Conservation (phyloP, 2,329 filamentous ascomycete species). For the Nigrospora oryzae region DNA sequence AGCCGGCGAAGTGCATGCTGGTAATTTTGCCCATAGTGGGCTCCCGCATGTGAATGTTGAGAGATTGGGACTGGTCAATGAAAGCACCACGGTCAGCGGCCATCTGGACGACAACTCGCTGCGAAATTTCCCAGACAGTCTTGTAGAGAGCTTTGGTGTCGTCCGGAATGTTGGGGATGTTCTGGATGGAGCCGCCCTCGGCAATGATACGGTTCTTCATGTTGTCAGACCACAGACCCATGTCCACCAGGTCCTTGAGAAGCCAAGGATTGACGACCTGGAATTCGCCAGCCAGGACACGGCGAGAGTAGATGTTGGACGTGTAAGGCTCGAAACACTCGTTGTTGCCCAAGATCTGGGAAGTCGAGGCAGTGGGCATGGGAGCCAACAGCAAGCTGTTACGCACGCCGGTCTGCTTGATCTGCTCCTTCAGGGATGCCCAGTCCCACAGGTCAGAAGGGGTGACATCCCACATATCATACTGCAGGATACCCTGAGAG, state of each 20-base stretch:
- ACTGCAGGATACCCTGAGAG: slow-evolving; percentile 92
- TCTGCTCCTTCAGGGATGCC: slow-evolving; percentile 78
- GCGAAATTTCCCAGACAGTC: slow-evolving; percentile 98
- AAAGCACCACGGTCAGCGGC: slow-evolving; percentile 96
- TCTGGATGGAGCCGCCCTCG: slow-evolving; percentile 90
- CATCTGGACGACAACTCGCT: slow-evolving; percentile 94
- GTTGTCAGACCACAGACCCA: slow-evolving; percentile 96
- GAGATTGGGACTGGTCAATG: slow-evolving; percentile 97
- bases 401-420: slow-evolving; percentile 86
- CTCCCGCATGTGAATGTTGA: slow-evolving; percentile 99
- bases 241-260: slow-evolving; percentile 94
- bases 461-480: slow-evolving; percentile 96
- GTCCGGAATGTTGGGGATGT: slow-evolving; percentile 90
- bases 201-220: slow-evolving; percentile 99
- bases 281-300: slow-evolving; percentile 96
- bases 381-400: slow-evolving; percentile 93
- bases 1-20: slow-evolving; percentile 97
- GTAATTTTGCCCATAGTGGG: slow-evolving; percentile 99
- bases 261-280: slow-evolving; percentile 99
- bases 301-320: slow-evolving; percentile 98
- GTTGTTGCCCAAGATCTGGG: slow-evolving; percentile 97
- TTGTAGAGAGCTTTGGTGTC: slow-evolving; percentile 98
- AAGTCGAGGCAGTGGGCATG: slow-evolving; percentile 96
- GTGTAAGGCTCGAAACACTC: slow-evolving; percentile 99
- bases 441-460: slow-evolving; percentile 96